phyloP scores from a whole-genome alignment of 306 rosid genomes.

The Cicer arietinum region DNA sequence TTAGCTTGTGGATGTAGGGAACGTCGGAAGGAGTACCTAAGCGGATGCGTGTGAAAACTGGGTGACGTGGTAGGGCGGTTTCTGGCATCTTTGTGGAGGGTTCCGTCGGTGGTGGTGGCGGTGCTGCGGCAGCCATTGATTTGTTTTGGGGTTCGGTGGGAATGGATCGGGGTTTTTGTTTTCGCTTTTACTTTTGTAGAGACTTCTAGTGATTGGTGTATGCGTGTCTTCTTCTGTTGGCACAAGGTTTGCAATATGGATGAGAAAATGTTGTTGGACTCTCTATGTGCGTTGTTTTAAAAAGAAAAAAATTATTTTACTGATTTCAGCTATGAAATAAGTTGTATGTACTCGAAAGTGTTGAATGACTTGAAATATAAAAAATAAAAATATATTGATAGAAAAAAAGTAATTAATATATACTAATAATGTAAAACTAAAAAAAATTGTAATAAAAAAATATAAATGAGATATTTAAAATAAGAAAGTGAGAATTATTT shows the following conservation, averaged over 20 bases:
- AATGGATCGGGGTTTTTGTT: background rate
- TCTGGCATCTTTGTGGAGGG: slow-evolving; percentile 41
- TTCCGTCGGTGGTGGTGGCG: slow-evolving; percentile 67
- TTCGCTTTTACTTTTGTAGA: background rate
- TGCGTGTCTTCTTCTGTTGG: background rate
- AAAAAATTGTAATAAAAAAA: no score
- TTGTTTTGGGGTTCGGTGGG: background rate
- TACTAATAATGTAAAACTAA: no score
- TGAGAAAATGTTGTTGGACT: no score
- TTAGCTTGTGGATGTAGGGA: slow-evolving; percentile 83
- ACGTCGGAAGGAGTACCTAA: slow-evolving; percentile 67
- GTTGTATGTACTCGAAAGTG: no score
- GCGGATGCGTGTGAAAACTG: slow-evolving; percentile 77
- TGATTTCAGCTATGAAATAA: no score
- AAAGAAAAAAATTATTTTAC: no score
- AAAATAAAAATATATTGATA: no score
- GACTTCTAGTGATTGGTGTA: background rate
- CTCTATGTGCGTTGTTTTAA: no score
- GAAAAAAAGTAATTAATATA: no score
- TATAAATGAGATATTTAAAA: no score
- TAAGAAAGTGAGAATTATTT: rapidly evolving
- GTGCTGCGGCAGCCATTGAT: slow-evolving; percentile 87
- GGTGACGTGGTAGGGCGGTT: slow-evolving; percentile 54
- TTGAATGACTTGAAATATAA: no score
- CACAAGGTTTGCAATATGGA: no score